Evolutionary conservation across 495 filamentous ascomycete species (phyloP).

Genomic region (Penicillium turbatum): DNA sequence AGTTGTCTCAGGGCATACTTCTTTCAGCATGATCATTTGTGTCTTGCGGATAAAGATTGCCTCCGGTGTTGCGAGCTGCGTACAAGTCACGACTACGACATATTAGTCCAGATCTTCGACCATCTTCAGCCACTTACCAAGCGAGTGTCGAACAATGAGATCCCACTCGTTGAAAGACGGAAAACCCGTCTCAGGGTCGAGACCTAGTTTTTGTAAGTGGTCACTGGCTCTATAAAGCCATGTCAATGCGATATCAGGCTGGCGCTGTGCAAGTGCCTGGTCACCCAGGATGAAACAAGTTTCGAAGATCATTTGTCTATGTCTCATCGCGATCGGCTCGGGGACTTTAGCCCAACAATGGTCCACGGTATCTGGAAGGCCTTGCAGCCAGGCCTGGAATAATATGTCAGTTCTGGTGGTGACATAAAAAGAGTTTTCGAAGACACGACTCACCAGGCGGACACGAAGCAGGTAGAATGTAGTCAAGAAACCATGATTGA

Average conservation of each 20-base stretch:
- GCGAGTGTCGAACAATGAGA: conserved; percentile 57
- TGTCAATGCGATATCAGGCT: conserved; percentile 53
- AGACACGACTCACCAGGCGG: conserved; percentile 50
- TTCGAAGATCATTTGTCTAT: conserved; percentile 58
- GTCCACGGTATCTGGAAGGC: conserved; percentile 68
- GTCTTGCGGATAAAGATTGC: conserved; percentile 2
- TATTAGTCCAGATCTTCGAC: conserved; percentile 1
- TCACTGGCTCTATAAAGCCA: conserved; percentile 74
- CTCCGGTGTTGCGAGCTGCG: conserved; percentile 5
- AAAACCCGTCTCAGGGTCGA: neutral
- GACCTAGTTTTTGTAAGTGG: conserved; percentile 37
- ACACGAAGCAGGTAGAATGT: conserved; percentile 71
- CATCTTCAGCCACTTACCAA: conserved; percentile 10
- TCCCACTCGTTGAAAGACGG: conserved; percentile 47
- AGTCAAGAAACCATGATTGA: conserved; percentile 8
- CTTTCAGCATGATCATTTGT: conserved; percentile 14
- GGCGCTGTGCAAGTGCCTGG: conserved; percentile 47
- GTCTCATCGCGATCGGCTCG: conserved; percentile 32
- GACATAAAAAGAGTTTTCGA: neutral
- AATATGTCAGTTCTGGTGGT: neutral
- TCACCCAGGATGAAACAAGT: conserved; percentile 69
- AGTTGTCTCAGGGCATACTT: conserved; percentile 39
- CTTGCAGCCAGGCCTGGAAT: conserved; percentile 64
- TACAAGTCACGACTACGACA: conserved; percentile 21
- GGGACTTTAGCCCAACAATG: conserved; percentile 64